Evolutionary conservation across 805 yeast genomes (phyloP), one percentile per base, ranked within the genome.

Genomic region (Nakazawaea wickerhamii): DNA sequence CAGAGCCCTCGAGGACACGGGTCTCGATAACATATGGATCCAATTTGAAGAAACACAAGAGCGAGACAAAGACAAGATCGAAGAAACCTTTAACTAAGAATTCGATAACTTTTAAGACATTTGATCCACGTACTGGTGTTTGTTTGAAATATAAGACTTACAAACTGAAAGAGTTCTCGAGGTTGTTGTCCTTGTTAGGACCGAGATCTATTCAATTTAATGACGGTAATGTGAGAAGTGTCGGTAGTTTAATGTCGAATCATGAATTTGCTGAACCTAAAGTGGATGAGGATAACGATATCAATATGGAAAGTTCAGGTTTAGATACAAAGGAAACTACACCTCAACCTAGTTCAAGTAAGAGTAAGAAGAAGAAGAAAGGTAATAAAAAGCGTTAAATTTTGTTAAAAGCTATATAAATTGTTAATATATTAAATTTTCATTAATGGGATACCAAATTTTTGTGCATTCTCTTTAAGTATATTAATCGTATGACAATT

Each of bases 101-200:
- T 44, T 47, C 64, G 36, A 65, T 72, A 46, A 67, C 60, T 46
- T 76, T 84, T 58, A 85, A 83, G 55, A 71, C 84, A 0, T 80
- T 62, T 51, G 88, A 86, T 55, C 73, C 89, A 2, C 70, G 64
- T 14, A 65, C 77, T 14, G 90, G 90, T 6, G 68, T 79, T 31
- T 71, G 80, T 46, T 73, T 80, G 59, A 71, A 69, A 47, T 77
- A 70, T 55, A 68, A 66, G 46, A 79, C 91, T 1, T 64, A 65
- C 48, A 81, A 81, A 50, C 62, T 71, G 37, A 86, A 87, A 57
- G 95, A 88, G 58, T 73, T 89, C 35, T 78, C 86, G 19, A 73
- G 90, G 50, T 55, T 88, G 18, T 63, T 85, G 57, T 75, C 85
- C 38, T 83, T 85, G 5, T 55, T 88, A 37, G 95, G 95, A 0